Base-by-base conservation (phyloP, 75 land plant genomes). In the Pseudotsuga menziesii region DNA sequence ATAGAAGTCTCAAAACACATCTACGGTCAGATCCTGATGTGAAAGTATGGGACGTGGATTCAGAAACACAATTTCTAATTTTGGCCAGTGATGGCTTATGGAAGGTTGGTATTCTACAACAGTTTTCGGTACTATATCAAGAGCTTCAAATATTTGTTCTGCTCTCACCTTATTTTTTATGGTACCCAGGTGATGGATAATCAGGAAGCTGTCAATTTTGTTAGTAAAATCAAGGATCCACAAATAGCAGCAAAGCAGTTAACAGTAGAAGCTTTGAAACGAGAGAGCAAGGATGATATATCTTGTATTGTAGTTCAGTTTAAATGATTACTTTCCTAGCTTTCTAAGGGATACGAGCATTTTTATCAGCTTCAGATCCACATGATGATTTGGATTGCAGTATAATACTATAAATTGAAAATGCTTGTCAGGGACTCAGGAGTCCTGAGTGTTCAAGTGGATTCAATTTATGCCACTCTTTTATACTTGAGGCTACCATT, bases 81-180 rank as follows among this genome's bases (percentile, higher is more conserved):
- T 75, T 90, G 17, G 92, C 88, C 4, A 90, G 91, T 61, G 91
- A 90, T 86, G 92, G 92, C 23, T 78, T 90, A 15, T 90, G 91
- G 92, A 90, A 90, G 92, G 92, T 89, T 15, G 12, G 6, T 26
- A 27, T 55, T 73, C 29, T 55, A 54, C 41, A 11, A 3, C 25
- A 17, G 32, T n/a, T 7, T 73, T 55, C 29, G 20, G 26, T 23
- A 73, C 19, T 22, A 11, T 52, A 52, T 52, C 74, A 48, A 73
- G 32, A 73, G 41, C 48, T 55, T 73, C 25, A 54, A 54, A 73
- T 14, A 54, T 54, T 23, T 73, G 74, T 73, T 54, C 29, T 23
- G 61, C 74, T 52, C 29, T 27, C 36, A 67, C 35, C 74, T 36
- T 26, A 13, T 5, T 73, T 7, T 73, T 73, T 12, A 73, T 55